These are phyloP conservation scores for Thermoascus crustaceus DNA, from an alignment of 2,329 filamentous ascomycete species.

Conservation along the genomic window DNA sequence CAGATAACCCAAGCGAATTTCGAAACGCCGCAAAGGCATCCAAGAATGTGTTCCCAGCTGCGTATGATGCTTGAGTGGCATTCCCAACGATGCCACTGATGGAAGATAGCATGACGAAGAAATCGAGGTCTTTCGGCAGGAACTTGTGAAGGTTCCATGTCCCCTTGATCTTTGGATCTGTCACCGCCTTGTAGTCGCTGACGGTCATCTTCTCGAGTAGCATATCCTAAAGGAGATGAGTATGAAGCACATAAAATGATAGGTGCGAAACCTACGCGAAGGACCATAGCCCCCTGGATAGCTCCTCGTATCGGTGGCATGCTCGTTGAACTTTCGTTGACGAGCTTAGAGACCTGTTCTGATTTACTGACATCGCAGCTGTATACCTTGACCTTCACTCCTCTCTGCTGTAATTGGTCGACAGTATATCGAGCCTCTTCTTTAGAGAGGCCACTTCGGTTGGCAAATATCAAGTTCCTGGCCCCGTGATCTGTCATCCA, in stretches of 20 bases:
- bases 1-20: slow-evolving; percentile 47
- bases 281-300: slow-evolving; percentile 11
- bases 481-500: slow-evolving; percentile 25
- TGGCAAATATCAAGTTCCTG: slow-evolving; percentile 20
- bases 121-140: not conserved
- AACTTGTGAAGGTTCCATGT: slow-evolving; percentile 2
- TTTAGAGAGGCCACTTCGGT: slow-evolving; percentile 14
- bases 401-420: not conserved
- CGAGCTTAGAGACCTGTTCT: not conserved
- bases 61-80: slow-evolving; percentile 8
- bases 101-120: slow-evolving; percentile 22
- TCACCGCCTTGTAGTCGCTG: not conserved
- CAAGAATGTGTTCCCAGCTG: slow-evolving; percentile 9
- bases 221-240: not conserved
- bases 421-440: slow-evolving; percentile 3
- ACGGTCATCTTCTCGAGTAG: not conserved
- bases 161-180: slow-evolving; percentile 1
- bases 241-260: slow-evolving; percentile 4
- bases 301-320: slow-evolving; percentile 9
- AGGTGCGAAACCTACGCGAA: slow-evolving; percentile 3
- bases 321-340: not conserved
- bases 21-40: slow-evolving; percentile 15
- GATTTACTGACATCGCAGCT: not conserved
- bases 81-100: slow-evolving; percentile 9
- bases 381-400: not conserved